These are phyloP conservation scores for Antarctomyces pellizariae DNA, from an alignment of 495 filamentous ascomycete species.

Conservation along the genomic window DNA sequence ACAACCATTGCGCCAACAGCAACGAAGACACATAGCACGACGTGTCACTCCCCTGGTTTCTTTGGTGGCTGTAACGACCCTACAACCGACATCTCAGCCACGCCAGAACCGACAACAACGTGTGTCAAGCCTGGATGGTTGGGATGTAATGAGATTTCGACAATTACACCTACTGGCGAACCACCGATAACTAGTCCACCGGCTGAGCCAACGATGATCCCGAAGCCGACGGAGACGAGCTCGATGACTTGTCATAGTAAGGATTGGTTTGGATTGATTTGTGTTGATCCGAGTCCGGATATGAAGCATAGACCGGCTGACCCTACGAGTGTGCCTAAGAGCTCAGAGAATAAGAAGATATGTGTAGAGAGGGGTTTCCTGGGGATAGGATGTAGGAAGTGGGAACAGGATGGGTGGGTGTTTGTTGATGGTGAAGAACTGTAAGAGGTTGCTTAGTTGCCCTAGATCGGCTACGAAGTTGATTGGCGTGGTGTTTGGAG, in stretches of 20 bases:
- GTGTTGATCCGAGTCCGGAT: slow-evolving; percentile 10
- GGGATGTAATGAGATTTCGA: slow-evolving; percentile 26
- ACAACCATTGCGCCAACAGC: slow-evolving; percentile 15
- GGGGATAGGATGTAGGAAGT: no score
- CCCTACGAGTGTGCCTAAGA: no score
- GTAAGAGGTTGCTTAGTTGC: no score
- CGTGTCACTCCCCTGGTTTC: slow-evolving; percentile 26
- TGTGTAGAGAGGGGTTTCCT: no score
- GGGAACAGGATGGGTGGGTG: no score
- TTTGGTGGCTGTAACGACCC: slow-evolving; percentile 34
- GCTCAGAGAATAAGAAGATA: no score
- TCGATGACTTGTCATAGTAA: no score
- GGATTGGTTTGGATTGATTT: slow-evolving; percentile 11
- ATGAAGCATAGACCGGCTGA: no score
- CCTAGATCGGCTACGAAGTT: no score
- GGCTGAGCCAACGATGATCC: neutral
- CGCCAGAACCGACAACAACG: slow-evolving; percentile 9
- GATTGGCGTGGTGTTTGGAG: no score
- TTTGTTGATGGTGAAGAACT: no score
- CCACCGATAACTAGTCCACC: slow-evolving; percentile 10
- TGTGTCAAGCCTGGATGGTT: slow-evolving; percentile 17
- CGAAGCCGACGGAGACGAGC: no score
- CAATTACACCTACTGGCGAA: slow-evolving; percentile 13
- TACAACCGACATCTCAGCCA: slow-evolving; percentile 15
- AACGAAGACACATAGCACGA: slow-evolving; percentile 23